A percentile compares a stretch with the other conserved stretches of the same genome.
Evolutionary conservation across 176 grass and related monocot species (phyloP).

Genomic region (Ananas comosus): DNA sequence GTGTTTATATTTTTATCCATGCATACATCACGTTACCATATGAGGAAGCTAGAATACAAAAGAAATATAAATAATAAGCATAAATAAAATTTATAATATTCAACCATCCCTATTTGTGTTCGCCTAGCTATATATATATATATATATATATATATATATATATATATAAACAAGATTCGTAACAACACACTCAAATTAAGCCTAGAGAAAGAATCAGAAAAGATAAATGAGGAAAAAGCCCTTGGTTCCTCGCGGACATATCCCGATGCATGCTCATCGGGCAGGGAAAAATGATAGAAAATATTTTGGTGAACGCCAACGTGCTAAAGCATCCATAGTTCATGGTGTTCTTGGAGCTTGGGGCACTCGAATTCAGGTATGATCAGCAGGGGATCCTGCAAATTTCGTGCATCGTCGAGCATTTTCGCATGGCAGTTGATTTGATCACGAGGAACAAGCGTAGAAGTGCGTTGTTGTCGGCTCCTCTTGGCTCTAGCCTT

Average conservation of each 20-base stretch:
- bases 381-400: slow-evolving; percentile 51
- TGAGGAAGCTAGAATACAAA: neutral
- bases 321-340: slow-evolving; percentile 38
- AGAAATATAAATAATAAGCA: neutral
- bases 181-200: neutral
- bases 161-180: neutral
- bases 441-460: slow-evolving; percentile 15
- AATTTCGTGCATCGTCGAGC: slow-evolving; percentile 34
- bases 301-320: slow-evolving; percentile 44
- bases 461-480: slow-evolving; percentile 7
- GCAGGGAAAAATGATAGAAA: slow-evolving; percentile 16
- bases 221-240: neutral
- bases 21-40: neutral
- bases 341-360: slow-evolving; percentile 45
- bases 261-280: slow-evolving; percentile 23
- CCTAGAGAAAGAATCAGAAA: neutral
- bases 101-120: neutral
- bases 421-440: slow-evolving; percentile 25
- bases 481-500: neutral
- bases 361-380: slow-evolving; percentile 39
- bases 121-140: neutral
- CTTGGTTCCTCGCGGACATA: slow-evolving; percentile 11
- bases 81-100: no score
- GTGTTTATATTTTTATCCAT: neutral
- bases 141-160: neutral